phyloP scores from a whole-genome alignment of 371 early-diverging fungal genomes.

The Rhizomucor pusillus region DNA sequence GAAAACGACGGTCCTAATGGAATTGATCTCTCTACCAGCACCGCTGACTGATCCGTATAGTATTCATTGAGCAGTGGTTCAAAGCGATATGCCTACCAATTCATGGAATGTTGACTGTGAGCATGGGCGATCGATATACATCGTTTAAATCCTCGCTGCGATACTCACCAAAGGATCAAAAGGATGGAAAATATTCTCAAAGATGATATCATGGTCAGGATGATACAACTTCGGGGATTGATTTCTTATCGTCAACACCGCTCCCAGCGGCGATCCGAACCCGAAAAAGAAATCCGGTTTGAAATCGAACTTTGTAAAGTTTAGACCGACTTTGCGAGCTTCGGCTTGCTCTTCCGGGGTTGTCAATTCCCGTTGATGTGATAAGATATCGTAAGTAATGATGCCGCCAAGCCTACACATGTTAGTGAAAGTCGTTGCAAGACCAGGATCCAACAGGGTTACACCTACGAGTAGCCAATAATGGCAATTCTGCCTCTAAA shows the following conservation, averaged over 20 bases:
- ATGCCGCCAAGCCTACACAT: conserved; percentile 55
- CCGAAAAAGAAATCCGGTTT: conserved; percentile 55
- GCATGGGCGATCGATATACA: no score
- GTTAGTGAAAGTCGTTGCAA: no score
- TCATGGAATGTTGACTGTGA: no score
- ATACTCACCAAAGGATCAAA: conserved; percentile 57
- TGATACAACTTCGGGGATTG: conserved; percentile 49
- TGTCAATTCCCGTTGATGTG: conserved; percentile 33
- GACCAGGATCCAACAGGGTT: no score
- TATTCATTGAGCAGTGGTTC: conserved; percentile 46
- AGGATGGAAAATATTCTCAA: conserved; percentile 65
- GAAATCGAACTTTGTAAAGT: conserved; percentile 49
- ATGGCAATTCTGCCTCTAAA: conserved; percentile 60
- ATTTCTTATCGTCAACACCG: conserved; percentile 61
- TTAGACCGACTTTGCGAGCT: conserved; percentile 40
- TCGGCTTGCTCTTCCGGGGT: conserved; percentile 19
- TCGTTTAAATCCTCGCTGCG: no score
- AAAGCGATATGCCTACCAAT: conserved; percentile 40
- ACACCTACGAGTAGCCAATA: conserved; percentile 53
- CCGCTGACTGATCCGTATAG: conserved; percentile 49
- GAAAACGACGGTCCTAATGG: conserved; percentile 44
- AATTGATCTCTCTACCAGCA: conserved; percentile 37
- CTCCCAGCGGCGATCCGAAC: conserved; percentile 63
- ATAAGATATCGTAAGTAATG: conserved; percentile 62
- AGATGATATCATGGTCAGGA: conserved; percentile 47